Conservation (phyloP, 768 basidiomycete genomes). For the Naganishia vaughanmartiniae region DNA sequence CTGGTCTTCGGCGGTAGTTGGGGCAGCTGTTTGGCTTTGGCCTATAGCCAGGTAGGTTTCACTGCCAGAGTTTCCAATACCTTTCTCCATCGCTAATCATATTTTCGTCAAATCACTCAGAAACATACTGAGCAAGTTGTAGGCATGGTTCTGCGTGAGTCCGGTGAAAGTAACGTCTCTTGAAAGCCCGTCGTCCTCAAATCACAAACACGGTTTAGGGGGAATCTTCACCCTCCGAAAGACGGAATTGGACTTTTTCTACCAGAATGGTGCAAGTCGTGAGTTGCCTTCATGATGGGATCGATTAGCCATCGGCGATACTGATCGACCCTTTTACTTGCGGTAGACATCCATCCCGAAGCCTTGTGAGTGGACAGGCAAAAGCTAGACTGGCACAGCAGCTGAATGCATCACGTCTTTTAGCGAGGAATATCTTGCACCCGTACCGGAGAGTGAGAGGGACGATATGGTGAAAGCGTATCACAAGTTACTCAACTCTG, state of each 20-base stretch:
- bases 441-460: constrained; percentile 77
- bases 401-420: not conserved
- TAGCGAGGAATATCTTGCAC: constrained; percentile 79
- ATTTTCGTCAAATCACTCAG: constrained; percentile 49
- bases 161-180: not conserved
- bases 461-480: constrained; percentile 79
- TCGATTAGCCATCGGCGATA: not conserved
- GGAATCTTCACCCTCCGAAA: constrained; percentile 85
- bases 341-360: constrained; percentile 63
- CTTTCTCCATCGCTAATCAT: not conserved
- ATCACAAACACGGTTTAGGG: not conserved
- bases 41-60: constrained; percentile 71
- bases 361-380: constrained; percentile 62
- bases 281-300: constrained; percentile 11
- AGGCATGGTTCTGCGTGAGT: constrained; percentile 63
- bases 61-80: not conserved
- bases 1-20: constrained; percentile 93
- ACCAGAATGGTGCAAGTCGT: constrained; percentile 68
- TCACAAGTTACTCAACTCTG: constrained; percentile 70
- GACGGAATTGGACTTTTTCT: constrained; percentile 86
- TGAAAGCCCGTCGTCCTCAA: not conserved
- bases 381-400: constrained; percentile 3
- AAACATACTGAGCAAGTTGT: constrained; percentile 77
- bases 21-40: constrained; percentile 84
- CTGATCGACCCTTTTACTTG: not conserved